A percentile compares a stretch with the other conserved stretches of the same genome.
These are phyloP conservation scores for Cucurbita pepo DNA, from an alignment of 306 rosid genomes.

Conservation along the genomic window DNA sequence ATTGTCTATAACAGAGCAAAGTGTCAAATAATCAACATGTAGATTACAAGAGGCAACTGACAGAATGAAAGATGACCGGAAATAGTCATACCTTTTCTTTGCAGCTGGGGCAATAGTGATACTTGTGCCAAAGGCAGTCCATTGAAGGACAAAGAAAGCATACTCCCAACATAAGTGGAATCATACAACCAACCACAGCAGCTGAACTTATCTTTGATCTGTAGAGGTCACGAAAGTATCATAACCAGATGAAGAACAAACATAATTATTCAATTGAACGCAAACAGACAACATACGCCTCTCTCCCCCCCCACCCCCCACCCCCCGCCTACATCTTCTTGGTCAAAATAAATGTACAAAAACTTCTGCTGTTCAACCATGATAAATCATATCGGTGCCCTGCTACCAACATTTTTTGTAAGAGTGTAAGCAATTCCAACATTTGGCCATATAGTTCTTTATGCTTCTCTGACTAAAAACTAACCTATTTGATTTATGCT, in stretches of 20 bases:
- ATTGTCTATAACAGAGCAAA: neutral
- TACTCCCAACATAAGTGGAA: constrained; percentile 67
- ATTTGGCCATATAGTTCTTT: neutral
- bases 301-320: neutral
- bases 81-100: constrained; percentile 38
- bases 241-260: neutral
- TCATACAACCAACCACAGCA: constrained; percentile 68
- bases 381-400: neutral
- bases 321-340: neutral
- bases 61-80: neutral
- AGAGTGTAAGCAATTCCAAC: neutral
- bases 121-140: constrained; percentile 95
- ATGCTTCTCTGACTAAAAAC: neutral
- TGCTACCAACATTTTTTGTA: neutral
- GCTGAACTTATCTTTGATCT: constrained; percentile 78
- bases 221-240: neutral
- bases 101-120: constrained; percentile 76
- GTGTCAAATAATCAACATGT: neutral
- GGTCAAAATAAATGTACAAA: neutral
- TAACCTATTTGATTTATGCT: neutral
- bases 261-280: neutral
- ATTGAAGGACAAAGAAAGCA: constrained; percentile 77
- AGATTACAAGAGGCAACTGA: neutral
- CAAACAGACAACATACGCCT: neutral
- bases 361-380: neutral